Conservation (phyloP, 192 early-diverging fungal species). For the Backusella macrospora region DNA sequence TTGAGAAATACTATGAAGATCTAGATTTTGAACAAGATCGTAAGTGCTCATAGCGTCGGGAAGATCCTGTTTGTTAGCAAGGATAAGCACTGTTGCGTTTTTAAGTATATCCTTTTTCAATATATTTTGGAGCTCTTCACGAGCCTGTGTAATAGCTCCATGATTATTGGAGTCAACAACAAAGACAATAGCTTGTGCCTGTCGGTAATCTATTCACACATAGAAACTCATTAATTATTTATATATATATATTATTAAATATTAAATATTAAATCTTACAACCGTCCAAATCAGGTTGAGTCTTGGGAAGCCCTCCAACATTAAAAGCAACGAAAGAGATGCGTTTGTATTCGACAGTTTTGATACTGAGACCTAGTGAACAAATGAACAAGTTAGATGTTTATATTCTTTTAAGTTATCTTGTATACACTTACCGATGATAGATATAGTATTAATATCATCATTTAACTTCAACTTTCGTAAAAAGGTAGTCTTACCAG, state of each 20-base stretch:
- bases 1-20: constrained; percentile 75
- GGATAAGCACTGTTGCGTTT: constrained; percentile 85
- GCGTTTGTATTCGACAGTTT: constrained; percentile 98
- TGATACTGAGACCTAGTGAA: constrained; percentile 88
- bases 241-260: background rate
- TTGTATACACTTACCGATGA: constrained; percentile 72
- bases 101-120: constrained; percentile 93
- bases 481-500: constrained; percentile 97
- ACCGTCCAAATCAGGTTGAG: background rate
- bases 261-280: background rate
- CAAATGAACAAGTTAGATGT: background rate
- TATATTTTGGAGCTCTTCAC: constrained; percentile 92
- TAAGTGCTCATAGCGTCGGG: constrained; percentile 93
- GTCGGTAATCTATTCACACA: constrained; percentile 78
- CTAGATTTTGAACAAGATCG: constrained; percentile 92
- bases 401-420: background rate
- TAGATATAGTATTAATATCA: constrained; percentile 97
- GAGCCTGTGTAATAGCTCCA: constrained; percentile 89
- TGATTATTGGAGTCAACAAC: constrained; percentile 97
- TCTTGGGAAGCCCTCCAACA: background rate
- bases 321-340: background rate
- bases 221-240: background rate
- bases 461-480: constrained; percentile 98
- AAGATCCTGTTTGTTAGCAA: constrained; percentile 99
- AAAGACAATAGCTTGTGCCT: constrained; percentile 95